These are phyloP conservation scores for Alternaria solani DNA, from an alignment of 2,329 filamentous ascomycete species.

Conservation along the genomic window DNA sequence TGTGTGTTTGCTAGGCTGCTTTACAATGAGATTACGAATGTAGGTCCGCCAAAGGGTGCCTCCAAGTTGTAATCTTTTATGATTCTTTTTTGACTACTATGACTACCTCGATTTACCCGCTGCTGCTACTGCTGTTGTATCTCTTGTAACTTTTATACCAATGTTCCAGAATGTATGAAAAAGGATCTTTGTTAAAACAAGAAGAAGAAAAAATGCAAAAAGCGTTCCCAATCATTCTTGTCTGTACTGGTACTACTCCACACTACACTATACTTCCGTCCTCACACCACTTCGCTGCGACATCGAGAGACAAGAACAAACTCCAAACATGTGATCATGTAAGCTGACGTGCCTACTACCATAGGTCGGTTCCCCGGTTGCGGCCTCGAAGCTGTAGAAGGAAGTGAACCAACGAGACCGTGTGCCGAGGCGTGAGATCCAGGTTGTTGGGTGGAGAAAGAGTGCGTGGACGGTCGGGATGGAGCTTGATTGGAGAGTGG, in stretches of 20 bases:
- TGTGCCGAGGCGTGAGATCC: constrained; percentile 19
- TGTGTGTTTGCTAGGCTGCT: constrained; percentile 66
- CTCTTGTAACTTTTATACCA: constrained; percentile 18
- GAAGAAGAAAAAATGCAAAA: too few species aligned
- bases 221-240: too few species aligned
- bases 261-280: not conserved
- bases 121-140: not conserved
- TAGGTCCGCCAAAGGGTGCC: constrained; percentile 68
- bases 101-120: too few species aligned
- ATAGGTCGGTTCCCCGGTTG: constrained; percentile 21
- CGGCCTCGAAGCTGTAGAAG: constrained; percentile 24
- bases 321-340: constrained; percentile 12
- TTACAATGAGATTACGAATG: constrained; percentile 86
- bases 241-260: not conserved
- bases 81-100: not conserved
- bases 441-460: not conserved
- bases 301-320: not conserved
- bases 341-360: constrained; percentile 17
- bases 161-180: not conserved
- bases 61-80: constrained; percentile 52
- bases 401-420: not conserved
- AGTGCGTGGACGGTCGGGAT: not conserved
- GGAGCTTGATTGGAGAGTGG: not conserved
- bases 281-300: not conserved
- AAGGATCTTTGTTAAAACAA: constrained; percentile 4